Percentiles rank a stretch among this genome's conserved stretches.
phyloP scores from a whole-genome alignment of 2,329 filamentous ascomycete genomes.

The Thielaviopsis ethacetica region DNA sequence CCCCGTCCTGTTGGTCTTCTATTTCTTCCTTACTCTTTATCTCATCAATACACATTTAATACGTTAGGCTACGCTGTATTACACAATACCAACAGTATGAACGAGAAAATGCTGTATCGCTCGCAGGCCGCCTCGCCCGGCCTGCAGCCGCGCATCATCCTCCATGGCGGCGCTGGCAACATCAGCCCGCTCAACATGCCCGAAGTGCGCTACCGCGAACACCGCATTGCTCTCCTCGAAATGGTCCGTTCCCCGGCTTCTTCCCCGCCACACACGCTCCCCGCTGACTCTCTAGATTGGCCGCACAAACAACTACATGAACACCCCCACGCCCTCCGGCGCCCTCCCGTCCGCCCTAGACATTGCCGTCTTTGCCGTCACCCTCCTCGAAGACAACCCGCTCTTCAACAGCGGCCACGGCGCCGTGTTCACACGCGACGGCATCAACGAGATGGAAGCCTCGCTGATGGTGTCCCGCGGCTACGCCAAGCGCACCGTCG shows the following conservation, averaged over 20 bases:
- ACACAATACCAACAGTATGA: neutral
- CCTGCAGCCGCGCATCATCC: slow-evolving; percentile 42
- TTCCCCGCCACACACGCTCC: neutral
- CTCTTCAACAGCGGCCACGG: slow-evolving; percentile 76
- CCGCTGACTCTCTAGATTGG: slow-evolving; percentile 21
- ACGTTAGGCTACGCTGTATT: too few relatives aligned
- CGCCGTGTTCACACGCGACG: slow-evolving; percentile 72
- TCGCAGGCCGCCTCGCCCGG: neutral
- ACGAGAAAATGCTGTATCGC: slow-evolving; percentile 3
- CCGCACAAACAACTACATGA: slow-evolving; percentile 31
- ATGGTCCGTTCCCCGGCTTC: slow-evolving; percentile 31
- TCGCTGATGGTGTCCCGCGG: slow-evolving; percentile 70
- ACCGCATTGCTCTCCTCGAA: slow-evolving; percentile 41
- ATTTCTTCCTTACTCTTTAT: neutral
- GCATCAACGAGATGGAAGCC: slow-evolving; percentile 72
- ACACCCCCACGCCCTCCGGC: slow-evolving; percentile 15
- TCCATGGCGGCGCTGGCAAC: slow-evolving; percentile 60
- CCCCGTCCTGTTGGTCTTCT: neutral
- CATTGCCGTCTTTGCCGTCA: slow-evolving; percentile 58
- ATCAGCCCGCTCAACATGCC: slow-evolving; percentile 44
- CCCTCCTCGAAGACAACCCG: slow-evolving; percentile 58
- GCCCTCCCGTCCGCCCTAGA: slow-evolving; percentile 47
- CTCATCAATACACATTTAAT: neutral
- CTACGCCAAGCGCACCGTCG: slow-evolving; percentile 58
- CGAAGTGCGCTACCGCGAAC: slow-evolving; percentile 38